Conservation (phyloP, 2,329 filamentous ascomycete species). For the Apiospora sp. region DNA sequence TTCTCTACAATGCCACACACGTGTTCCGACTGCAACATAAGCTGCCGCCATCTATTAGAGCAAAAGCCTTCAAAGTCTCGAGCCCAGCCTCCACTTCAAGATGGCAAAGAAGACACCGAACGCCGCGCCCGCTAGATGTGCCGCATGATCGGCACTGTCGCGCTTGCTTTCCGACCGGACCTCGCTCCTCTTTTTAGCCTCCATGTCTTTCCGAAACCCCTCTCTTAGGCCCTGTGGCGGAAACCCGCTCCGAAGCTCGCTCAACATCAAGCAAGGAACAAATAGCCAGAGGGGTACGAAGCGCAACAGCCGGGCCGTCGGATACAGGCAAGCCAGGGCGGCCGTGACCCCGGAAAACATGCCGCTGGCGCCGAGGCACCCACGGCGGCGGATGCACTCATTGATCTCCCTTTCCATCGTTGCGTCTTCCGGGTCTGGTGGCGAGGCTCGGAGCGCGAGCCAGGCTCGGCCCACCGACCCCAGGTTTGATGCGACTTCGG, state of each 20-base stretch:
- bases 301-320: neutral
- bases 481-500: neutral
- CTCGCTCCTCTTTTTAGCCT: neutral
- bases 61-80: too few relatives aligned
- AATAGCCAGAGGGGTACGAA: neutral
- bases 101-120: neutral
- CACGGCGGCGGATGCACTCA: neutral
- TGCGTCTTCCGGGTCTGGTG: neutral
- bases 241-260: too few relatives aligned
- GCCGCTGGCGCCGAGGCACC: neutral
- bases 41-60: too few relatives aligned
- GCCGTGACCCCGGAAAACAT: neutral
- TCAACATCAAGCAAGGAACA: neutral
- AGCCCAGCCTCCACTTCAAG: neutral
- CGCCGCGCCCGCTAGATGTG: neutral
- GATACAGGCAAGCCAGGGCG: neutral
- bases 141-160: neutral
- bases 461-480: neutral
- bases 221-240: too few relatives aligned
- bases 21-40: too few relatives aligned
- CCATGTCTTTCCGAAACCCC: too few relatives aligned
- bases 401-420: neutral
- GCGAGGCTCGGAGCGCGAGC: neutral
- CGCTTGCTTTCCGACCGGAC: too few relatives aligned
- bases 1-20: too few relatives aligned